Percentiles rank a stretch among this genome's conserved stretches.
phyloP scores from a whole-genome alignment of 2,329 filamentous ascomycete species.

The Cercospora sojina region DNA sequence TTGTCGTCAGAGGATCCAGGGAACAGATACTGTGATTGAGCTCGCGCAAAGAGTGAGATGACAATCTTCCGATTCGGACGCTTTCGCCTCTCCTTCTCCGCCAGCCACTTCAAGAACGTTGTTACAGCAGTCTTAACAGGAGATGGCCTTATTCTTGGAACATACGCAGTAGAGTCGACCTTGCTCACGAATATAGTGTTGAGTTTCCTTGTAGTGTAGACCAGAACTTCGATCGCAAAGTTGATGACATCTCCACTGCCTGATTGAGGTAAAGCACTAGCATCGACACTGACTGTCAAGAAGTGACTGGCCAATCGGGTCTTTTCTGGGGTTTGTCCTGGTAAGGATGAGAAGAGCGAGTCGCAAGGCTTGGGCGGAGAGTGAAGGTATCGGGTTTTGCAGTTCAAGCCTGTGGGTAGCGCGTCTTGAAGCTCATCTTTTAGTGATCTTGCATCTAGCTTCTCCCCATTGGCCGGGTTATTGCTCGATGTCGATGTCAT shows the following conservation, averaged over 20 bases:
- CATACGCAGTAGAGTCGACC: conserved; percentile 90
- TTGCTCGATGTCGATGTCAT: conserved; percentile 13
- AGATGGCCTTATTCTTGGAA: conserved; percentile 65
- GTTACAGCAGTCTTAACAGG: conserved; percentile 72
- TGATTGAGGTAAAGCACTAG: conserved; percentile 21
- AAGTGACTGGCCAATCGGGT: conserved; percentile 90
- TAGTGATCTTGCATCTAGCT: conserved; percentile 19
- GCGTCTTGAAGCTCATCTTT: conserved; percentile 51
- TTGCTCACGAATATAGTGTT: conserved; percentile 95
- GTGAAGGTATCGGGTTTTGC: conserved; percentile 81
- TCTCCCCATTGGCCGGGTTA: conserved; percentile 1
- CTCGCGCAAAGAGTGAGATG: conserved; percentile 85
- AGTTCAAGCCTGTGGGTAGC: conserved; percentile 55
- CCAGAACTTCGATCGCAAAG: conserved; percentile 80
- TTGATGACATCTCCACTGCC: conserved; percentile 60
- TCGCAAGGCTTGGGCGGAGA: conserved; percentile 74
- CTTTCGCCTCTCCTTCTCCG: conserved; percentile 59
- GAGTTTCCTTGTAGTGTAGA: conserved; percentile 76
- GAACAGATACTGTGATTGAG: conserved; percentile 92
- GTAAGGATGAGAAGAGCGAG: conserved; percentile 76
- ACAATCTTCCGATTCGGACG: conserved; percentile 52
- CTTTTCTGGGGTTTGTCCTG: conserved; percentile 66
- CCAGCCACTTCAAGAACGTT: conserved; percentile 73
- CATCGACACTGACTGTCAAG: conserved; percentile 53
- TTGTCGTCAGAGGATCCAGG: conserved; percentile 83